Conservation (phyloP, 2,329 filamentous ascomycete genomes). For the Periconia sp. region DNA sequence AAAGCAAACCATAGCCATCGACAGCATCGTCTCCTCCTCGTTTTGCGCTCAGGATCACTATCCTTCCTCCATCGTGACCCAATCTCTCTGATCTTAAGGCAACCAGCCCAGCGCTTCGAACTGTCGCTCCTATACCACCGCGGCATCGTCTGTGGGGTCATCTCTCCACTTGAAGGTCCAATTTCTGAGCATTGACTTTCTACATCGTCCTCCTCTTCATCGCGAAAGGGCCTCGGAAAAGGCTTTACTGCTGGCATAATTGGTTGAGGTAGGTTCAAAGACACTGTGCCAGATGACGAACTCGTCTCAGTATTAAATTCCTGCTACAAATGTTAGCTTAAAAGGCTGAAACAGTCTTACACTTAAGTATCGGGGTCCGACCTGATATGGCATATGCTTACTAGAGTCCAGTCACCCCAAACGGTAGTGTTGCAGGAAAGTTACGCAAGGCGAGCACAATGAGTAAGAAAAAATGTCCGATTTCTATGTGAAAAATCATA, state of each 20-base stretch:
- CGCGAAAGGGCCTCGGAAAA: slow-evolving; percentile 10
- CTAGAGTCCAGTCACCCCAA: no score
- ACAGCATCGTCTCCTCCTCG: slow-evolving; percentile 13
- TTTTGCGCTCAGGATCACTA: slow-evolving; percentile 11
- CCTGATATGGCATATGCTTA: no score
- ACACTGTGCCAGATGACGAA: no score
- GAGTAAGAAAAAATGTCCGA: no score
- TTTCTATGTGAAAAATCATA: no score
- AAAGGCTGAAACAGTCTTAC: no score
- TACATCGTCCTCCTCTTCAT: slow-evolving; percentile 13
- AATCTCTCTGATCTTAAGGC: slow-evolving; percentile 6
- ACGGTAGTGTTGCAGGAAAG: no score
- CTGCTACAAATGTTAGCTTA: no score
- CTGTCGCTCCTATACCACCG: slow-evolving; percentile 12
- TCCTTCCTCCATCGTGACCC: slow-evolving; percentile 5
- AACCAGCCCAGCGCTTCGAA: slow-evolving; percentile 8
- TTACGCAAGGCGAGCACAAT: no score
- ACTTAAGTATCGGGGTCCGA: no score
- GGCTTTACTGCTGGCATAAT: neutral
- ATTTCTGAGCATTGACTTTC: slow-evolving; percentile 14
- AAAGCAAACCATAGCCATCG: slow-evolving; percentile 12
- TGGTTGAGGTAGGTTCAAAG: no score
- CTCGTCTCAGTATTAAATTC: no score
- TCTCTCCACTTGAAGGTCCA: slow-evolving; percentile 7
- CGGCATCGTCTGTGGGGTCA: slow-evolving; percentile 4